Evolutionary conservation across 345 rosid species (phyloP), one percentile per base, ranked within the genome.

Genomic region (Salix viminalis): DNA sequence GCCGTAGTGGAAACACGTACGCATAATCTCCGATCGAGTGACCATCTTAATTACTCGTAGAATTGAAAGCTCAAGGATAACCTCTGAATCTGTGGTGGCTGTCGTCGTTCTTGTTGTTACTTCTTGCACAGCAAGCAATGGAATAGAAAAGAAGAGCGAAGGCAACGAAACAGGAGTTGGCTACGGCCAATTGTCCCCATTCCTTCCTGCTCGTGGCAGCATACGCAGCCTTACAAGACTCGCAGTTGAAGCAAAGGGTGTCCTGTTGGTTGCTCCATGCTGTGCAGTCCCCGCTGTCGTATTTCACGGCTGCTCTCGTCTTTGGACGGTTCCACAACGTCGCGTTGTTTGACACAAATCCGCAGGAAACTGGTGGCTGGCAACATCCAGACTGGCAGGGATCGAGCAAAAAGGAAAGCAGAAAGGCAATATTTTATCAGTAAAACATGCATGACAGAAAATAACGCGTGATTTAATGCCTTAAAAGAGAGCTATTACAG

Each of bases 111-210:
- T 14, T 4, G 28, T 26, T 80, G 78, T 75, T 81, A 34, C 19
- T 75, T n/a, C 75, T 68, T 2, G 83, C 80, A 37, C 86, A 81
- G 72, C 86, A 82, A 41, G 82, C 84, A 11, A 72, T 18, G 28
- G 74, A 32, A 5, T 71, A 71, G 7, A 80, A 37, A 32, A 69
- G 5, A 60, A 77, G 11, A 18, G 52, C 48, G 16, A 71, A 9
- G 3, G 50, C 18, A 18, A 56, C 16, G n/a, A 69, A 23, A 36
- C 58, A 60, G 37, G 7, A 66, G 36, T 72, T 76, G 41, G 65
- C 5, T 0, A 76, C 64, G 0, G 77, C 77, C 44, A 81, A 30
- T 1, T 36, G 11, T 36, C 73, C 62, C 84, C 77, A 73, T 6
- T 72, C 7, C 3, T 67, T 30, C 75, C 34, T 73, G 36, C 75